Evolutionary conservation across 371 early-diverging fungal genomes (phyloP).

Genomic region (Mucor saturninus): DNA sequence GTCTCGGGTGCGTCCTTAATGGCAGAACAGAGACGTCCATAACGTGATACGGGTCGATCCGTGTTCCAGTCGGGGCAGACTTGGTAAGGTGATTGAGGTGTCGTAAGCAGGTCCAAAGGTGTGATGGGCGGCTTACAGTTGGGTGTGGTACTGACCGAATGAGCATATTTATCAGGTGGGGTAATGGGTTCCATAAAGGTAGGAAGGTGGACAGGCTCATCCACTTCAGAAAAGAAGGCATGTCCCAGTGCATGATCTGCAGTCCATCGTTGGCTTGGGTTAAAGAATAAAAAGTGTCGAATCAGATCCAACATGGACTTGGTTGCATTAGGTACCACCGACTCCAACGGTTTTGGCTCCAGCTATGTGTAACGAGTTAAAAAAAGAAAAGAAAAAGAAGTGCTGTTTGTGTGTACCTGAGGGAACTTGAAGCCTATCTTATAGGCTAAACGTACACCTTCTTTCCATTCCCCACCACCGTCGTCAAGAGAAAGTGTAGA

Average conservation of each 20-base stretch:
- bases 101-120: constrained; percentile 21
- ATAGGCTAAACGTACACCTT: constrained; percentile 68
- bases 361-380: constrained; percentile 32
- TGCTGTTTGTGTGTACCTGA: constrained; percentile 28
- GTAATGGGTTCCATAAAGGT: constrained; percentile 15
- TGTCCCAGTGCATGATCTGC: constrained; percentile 73
- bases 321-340: constrained; percentile 69
- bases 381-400: constrained; percentile 8
- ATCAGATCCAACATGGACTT: constrained; percentile 74
- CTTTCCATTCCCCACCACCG: constrained; percentile 73
- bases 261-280: constrained; percentile 81
- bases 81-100: constrained; percentile 26
- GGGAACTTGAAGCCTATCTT: constrained; percentile 74
- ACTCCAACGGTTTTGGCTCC: constrained; percentile 58
- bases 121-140: constrained; percentile 14
- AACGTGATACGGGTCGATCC: constrained; percentile 10
- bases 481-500: constrained; percentile 26
- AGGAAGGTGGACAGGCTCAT: constrained; percentile 18
- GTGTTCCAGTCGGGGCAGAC: constrained; percentile 32
- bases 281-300: constrained; percentile 84
- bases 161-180: constrained; percentile 19
- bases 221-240: constrained; percentile 63
- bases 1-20: background rate
- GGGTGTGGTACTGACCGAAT: background rate
- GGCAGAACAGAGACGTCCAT: constrained; percentile 17